A percentile compares a stretch with the other conserved stretches of the same genome.
Evolutionary conservation across 2,329 filamentous ascomycete species (phyloP).

Genomic region (Botrytis porri): DNA sequence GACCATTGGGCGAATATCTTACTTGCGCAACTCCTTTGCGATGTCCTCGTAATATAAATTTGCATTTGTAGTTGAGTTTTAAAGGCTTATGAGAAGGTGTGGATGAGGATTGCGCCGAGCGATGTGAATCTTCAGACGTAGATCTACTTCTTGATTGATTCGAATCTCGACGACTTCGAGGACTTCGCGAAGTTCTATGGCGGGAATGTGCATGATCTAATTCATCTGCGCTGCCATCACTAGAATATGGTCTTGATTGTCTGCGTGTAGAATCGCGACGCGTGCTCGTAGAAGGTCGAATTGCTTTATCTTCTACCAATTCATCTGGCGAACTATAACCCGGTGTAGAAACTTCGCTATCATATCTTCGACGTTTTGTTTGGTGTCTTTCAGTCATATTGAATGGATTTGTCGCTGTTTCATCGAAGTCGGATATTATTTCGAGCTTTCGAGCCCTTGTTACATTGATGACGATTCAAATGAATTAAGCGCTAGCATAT

Average conservation of each 20-base stretch:
- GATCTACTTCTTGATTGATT: conserved; percentile 27
- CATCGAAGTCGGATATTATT: conserved; percentile 34
- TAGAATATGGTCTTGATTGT: conserved; percentile 29
- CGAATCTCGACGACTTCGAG: conserved; percentile 12
- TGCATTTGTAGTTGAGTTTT: conserved; percentile 47
- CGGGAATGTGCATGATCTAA: conserved; percentile 33
- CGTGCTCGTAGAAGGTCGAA: conserved; percentile 36
- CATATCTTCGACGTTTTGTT: conserved; percentile 35
- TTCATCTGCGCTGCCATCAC: conserved; percentile 34
- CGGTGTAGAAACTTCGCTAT: conserved; percentile 42
- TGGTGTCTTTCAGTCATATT: conserved; percentile 26
- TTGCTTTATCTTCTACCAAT: conserved; percentile 35
- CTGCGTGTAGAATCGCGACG: conserved; percentile 28
- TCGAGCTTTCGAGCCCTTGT: conserved; percentile 1
- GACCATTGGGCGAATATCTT: conserved; percentile 85
- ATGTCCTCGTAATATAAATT: conserved; percentile 74
- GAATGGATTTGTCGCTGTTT: conserved; percentile 23
- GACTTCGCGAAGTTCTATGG: conserved; percentile 16
- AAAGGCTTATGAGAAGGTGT: conserved; percentile 30
- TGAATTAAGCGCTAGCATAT: not conserved
- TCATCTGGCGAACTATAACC: conserved; percentile 49
- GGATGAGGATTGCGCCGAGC: conserved; percentile 31
- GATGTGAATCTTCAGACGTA: conserved; percentile 27
- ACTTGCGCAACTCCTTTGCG: conserved; percentile 76
- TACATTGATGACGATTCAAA: conserved; percentile 6